Evolutionary conservation across 176 grass and related monocot genomes (phyloP).

Genomic region (Puya raimondii): DNA sequence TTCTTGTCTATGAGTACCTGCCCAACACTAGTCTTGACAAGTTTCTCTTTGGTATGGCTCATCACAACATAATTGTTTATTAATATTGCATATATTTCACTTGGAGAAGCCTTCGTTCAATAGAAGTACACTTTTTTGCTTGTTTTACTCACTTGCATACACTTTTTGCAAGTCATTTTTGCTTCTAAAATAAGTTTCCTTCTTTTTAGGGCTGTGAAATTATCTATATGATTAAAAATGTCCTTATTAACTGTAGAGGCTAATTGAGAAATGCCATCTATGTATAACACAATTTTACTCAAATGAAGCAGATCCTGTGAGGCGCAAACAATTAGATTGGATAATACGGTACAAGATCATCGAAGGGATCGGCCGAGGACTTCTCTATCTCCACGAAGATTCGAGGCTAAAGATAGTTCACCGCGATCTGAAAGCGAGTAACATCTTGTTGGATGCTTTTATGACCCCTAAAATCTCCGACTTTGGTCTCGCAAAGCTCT

Average conservation of each 20-base stretch:
- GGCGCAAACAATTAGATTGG: slow-evolving; percentile 20
- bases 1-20: slow-evolving; percentile 54
- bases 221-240: not conserved
- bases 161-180: not conserved
- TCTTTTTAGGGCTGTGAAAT: too few species aligned
- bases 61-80: not conserved
- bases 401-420: slow-evolving; percentile 44
- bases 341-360: slow-evolving; percentile 35
- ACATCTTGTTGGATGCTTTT: slow-evolving; percentile 35
- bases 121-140: not conserved
- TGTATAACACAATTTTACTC: not conserved
- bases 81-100: too few species aligned
- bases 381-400: slow-evolving; percentile 61
- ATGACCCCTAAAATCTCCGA: slow-evolving; percentile 69
- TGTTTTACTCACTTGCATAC: not conserved
- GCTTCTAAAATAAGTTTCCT: too few species aligned
- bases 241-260: not conserved
- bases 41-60: slow-evolving; percentile 28
- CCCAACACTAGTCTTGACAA: slow-evolving; percentile 36
- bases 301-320: slow-evolving; percentile 19
- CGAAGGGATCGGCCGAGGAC: slow-evolving; percentile 35
- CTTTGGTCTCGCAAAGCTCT: slow-evolving; percentile 51
- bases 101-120: not conserved
- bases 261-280: not conserved
- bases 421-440: slow-evolving; percentile 43